Percentiles rank a stretch among this genome's conserved stretches.
Evolutionary conservation across 208 protist species (phyloP).

Genomic region (Tritrichomonas musculus): DNA sequence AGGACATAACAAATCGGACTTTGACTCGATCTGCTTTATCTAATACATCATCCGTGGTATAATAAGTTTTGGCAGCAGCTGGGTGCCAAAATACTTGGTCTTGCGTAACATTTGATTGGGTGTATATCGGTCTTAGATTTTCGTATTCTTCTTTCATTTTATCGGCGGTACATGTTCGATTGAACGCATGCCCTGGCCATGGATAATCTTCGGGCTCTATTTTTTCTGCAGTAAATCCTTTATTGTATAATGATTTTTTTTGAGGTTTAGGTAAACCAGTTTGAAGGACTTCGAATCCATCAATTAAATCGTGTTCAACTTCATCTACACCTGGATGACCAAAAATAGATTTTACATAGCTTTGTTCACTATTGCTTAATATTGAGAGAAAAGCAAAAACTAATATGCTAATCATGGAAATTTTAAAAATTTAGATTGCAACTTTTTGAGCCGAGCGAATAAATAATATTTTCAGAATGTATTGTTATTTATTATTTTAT

Average conservation of each 20-base stretch:
- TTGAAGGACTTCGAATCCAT: background rate
- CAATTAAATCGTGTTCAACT: background rate
- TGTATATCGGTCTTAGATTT: background rate
- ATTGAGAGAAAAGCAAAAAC: too few species aligned
- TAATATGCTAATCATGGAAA: too few species aligned
- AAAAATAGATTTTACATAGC: background rate
- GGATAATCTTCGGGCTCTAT: background rate
- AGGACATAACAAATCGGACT: background rate
- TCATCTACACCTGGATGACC: background rate
- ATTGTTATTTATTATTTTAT: too few species aligned
- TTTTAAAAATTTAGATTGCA: too few species aligned
- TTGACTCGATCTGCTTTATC: background rate
- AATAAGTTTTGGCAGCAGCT: background rate
- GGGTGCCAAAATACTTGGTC: background rate
- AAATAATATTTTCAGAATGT: too few species aligned
- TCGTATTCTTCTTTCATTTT: background rate
- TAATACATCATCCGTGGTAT: background rate
- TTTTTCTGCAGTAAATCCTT: background rate
- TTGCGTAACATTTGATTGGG: background rate
- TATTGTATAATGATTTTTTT: background rate
- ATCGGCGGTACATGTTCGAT: background rate
- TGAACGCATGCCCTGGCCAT: background rate
- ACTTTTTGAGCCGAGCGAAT: too few species aligned
- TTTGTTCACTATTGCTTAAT: too few species aligned
- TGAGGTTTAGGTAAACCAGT: background rate